Evolutionary conservation across 1,284 basidiomycete species (phyloP), one percentile per base, ranked within the genome.

Genomic region (Sphagnurus paluster): DNA sequence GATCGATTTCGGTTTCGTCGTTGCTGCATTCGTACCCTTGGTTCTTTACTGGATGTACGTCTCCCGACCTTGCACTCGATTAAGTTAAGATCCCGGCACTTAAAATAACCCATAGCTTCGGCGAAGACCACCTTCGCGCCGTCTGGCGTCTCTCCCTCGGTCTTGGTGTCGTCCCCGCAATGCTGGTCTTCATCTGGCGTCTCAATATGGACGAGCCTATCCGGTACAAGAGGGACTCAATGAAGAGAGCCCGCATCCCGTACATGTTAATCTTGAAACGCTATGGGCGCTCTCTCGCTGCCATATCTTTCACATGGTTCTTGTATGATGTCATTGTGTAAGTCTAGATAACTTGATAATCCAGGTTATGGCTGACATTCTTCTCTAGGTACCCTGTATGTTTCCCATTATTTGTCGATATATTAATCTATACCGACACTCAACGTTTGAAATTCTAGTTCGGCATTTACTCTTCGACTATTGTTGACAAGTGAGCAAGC

Each of bases 121-220:
- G 91, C 28, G 67, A 82, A 46, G 64, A 89, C 53, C 91, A 94
- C 60, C 79, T 95, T 23, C 80, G 88, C 19, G 86, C 84, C 4
- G 87, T 91, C 4, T 96, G 92, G 94, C 86, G 95, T 44, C 64
- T 93, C 28, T 89, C 91, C 3, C 79, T 98, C 24, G 93, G 91
- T n/a, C 75, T 98, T 9, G 95, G 94, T 34, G 72, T 87, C 32
- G 65, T 97, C 42, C 92, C 93, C 19, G 93, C 94, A 3, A 56
- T 84, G 5, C 72, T 81, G 2, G 87, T 96, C 30, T 82, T 96
- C 60, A 61, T 93, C 44, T 97, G 93, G 89, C 91, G 95, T 54
- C 61, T 91, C 47, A 78, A 75, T 48, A 95, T 97, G 88, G 71
- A 82, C 24, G 91, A 97, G 56, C 87, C 92, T 0, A 73, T 74